Base-by-base conservation (phyloP, 352 stramenopile genomes). In the Globisporangium apiculatum region DNA sequence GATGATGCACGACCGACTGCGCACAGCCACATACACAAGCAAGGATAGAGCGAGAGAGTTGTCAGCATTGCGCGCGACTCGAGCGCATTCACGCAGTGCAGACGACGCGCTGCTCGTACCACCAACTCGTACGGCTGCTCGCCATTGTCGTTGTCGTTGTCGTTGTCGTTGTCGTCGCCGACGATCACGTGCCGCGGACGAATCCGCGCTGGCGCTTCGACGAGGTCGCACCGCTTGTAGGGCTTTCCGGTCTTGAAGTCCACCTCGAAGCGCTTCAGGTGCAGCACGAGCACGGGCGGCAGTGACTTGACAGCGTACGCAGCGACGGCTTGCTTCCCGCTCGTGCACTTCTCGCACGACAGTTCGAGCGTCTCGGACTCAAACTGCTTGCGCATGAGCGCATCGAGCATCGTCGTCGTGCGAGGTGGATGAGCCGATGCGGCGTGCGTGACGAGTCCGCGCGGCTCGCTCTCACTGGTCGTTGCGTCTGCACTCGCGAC, bases 211-310 rank as follows among this genome's bases (percentile, higher is more conserved):
- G 83, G 80, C 1, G 86, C 73, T 12, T 87, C 66, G n/a, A 95
- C 73, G 5, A 78, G 56, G 57, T 95, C 86, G 42, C 79, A 86
- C 11, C 86, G 82, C 70, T 95, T 95, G 55, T 80, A 90, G 15
- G 89, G 57, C n/a, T 69, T 72, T 12, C 82, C 80, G 17, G 67
- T 82, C 18, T 73, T 56, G 24, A 77, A 74, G 36, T 92, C 79
- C 1, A 95, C 75, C 60, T 95, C 86, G 41, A 95, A 95, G 36
- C 86, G 78, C 67, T 95, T 95, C 40, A 95, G 46, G 45, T 95
- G 86, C 10, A 94, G 73, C 15, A 93, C 79, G 4, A 95, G 61
- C 31, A 94, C 67, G 0, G 72, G 73, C 12, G 86, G 86, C 12
- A 93, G 56, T 24, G 73, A 83, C 38, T 89, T 84, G 12, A 93